Conservation (phyloP, 2,329 filamentous ascomycete species). For the Knufia petricola region DNA sequence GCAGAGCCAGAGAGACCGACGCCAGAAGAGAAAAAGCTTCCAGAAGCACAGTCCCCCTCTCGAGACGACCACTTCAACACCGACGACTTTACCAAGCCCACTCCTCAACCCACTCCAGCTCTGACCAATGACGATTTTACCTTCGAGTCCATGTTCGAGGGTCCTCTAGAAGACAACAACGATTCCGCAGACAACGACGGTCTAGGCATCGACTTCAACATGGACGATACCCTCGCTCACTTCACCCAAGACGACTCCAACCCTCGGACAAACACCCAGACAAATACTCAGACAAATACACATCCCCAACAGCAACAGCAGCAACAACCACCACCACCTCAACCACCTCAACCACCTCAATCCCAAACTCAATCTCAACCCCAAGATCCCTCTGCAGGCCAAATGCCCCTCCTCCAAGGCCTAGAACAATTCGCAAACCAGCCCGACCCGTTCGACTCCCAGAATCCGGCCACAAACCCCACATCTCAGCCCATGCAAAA, state of each 20-base stretch:
- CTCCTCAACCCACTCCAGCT: conserved; percentile 24
- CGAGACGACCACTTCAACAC: conserved; percentile 16
- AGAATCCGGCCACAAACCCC: conserved; percentile 25
- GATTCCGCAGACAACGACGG: conserved; percentile 23
- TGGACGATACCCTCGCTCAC: conserved; percentile 23
- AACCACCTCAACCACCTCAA: not conserved
- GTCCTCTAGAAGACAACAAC: conserved; percentile 23
- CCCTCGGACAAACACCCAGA: conserved; percentile 11
- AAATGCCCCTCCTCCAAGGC: conserved; percentile 26
- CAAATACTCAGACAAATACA: conserved; percentile 12
- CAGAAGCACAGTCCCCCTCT: conserved; percentile 29
- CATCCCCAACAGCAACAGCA: not conserved
- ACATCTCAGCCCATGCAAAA: conserved; percentile 15
- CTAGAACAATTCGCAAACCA: conserved; percentile 27
- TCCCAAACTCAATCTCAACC: too few relatives aligned
- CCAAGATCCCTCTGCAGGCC: conserved; percentile 3
- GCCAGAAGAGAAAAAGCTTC: not conserved
- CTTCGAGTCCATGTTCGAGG: conserved; percentile 33
- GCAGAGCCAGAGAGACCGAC: not conserved
- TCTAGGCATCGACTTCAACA: conserved; percentile 32
- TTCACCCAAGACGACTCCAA: conserved; percentile 25
- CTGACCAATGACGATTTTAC: conserved; percentile 29
- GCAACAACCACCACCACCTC: conserved; percentile 13
- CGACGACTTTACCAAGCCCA: conserved; percentile 19
- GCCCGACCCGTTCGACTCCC: conserved; percentile 18